Evolutionary conservation across 192 early-diverging fungal species (phyloP), one percentile per base, ranked within the genome.

Genomic region (Allomyces javanicus): DNA sequence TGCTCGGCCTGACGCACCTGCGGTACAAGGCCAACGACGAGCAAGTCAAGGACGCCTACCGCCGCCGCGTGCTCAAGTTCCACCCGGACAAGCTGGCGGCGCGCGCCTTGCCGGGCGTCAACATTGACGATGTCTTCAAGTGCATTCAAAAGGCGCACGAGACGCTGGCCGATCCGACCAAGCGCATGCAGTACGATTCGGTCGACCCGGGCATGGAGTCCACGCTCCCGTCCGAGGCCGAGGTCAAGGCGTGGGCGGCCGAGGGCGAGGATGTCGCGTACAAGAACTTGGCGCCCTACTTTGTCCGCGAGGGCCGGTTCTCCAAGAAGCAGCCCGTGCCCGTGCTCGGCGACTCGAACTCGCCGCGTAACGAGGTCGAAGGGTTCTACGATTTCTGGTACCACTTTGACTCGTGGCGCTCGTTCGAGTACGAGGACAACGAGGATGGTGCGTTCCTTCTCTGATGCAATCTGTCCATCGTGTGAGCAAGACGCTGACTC

Each of bases 121-220:
- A 88, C 77, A 90, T 93, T 70, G 96, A 99, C 78, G 78, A 85
- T n/a, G 96, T 97, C 81, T 99, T 99, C 88, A 99, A 99, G 83
- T 99, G 96, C 76, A 89, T 97, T 65, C 91, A 96, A 72, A 86
- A 79, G 79, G 94, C 96, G 11, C 91, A 85, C 75, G 94, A 99
- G 71, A 87, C 92, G 24, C 80, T 99, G 72, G 89, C 83, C 65
- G 89, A 99, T 76, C 85, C 84, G 21, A 81, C 81, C 62, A 88
- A 89, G 78, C 85, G 96, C 74, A 83, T 85, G 64, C 91, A 96
- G 78, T 99, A 84, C 79, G 96, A 99, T 78, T 96, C 94, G 26
- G 86, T 91, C 45, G 96, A 99, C 79, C 88, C 89, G 23, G 83
- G 77, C 65, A 85, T 94, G 68, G 78, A 86, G 58, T 83, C 88